Percentiles rank a stretch among this genome's conserved stretches.
Conservation (phyloP, 2,329 filamentous ascomycete genomes). For the Pyricularia pennisetigena region DNA sequence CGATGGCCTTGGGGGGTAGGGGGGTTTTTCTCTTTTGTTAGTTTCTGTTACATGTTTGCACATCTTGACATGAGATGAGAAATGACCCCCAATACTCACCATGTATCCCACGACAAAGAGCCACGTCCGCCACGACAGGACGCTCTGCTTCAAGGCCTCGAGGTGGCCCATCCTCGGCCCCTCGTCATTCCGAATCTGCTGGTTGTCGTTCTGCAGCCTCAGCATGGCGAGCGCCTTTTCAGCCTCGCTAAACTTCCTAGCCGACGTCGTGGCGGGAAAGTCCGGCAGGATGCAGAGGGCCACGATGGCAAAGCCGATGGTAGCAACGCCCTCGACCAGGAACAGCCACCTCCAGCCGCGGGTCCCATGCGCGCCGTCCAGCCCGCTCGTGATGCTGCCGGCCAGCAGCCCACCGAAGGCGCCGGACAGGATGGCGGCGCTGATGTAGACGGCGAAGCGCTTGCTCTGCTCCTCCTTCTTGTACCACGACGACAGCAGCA, state of each 20-base stretch:
- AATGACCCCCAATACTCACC: constrained; percentile 8
- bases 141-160: constrained; percentile 14
- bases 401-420: constrained; percentile 53
- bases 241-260: constrained; percentile 41
- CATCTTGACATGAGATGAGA: neutral
- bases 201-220: constrained; percentile 41
- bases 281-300: constrained; percentile 59
- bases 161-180: constrained; percentile 16
- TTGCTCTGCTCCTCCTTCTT: constrained; percentile 12
- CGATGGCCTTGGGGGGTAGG: constrained; percentile 20
- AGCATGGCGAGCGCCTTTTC: constrained; percentile 53
- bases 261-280: constrained; percentile 50
- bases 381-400: constrained; percentile 42
- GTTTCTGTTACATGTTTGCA: no score
- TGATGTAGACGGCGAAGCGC: constrained; percentile 51
- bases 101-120: constrained; percentile 30
- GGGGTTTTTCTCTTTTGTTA: no score
- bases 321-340: constrained; percentile 44
- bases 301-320: constrained; percentile 40
- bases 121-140: constrained; percentile 31
- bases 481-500: constrained; percentile 60
- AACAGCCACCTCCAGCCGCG: constrained; percentile 37
- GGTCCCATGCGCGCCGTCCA: constrained; percentile 40
- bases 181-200: neutral
- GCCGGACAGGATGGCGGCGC: constrained; percentile 55